These are phyloP conservation scores for Piromyces sp. DNA, from an alignment of 192 early-diverging fungal genomes.

Conservation along the genomic window DNA sequence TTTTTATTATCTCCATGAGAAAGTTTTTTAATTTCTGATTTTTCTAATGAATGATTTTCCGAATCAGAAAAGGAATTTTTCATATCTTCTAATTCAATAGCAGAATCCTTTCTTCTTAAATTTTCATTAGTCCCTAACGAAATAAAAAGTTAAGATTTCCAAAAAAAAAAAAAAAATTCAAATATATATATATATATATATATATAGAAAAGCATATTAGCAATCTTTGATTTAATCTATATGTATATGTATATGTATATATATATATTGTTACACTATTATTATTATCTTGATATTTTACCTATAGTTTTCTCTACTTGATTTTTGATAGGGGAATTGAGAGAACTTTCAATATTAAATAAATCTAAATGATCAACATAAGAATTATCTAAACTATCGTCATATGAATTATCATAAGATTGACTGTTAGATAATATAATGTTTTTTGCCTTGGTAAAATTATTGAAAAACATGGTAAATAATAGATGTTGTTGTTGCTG, in stretches of 20 bases:
- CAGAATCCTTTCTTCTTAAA: not conserved
- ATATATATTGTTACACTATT: no score
- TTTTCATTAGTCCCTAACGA: not conserved
- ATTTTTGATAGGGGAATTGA: not conserved
- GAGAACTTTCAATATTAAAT: not conserved
- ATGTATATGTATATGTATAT: no score
- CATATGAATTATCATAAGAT: not conserved
- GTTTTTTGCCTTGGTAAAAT: not conserved
- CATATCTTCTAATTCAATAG: not conserved
- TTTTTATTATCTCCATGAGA: no score
- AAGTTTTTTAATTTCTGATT: not conserved
- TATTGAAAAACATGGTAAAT: not conserved
- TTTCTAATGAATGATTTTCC: not conserved
- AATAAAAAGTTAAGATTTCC: no score
- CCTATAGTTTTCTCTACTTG: not conserved
- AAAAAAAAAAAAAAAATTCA: no score
- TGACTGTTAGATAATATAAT: not conserved
- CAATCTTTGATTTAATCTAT: no score
- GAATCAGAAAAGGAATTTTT: not conserved
- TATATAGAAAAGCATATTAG: no score
- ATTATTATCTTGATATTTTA: not conserved
- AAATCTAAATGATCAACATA: not conserved
- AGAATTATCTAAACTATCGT: not conserved
- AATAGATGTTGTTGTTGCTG: no score
- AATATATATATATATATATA: not conserved